phyloP scores from a whole-genome alignment of 176 grass and related monocot genomes.

The Oryza rufipogon region DNA sequence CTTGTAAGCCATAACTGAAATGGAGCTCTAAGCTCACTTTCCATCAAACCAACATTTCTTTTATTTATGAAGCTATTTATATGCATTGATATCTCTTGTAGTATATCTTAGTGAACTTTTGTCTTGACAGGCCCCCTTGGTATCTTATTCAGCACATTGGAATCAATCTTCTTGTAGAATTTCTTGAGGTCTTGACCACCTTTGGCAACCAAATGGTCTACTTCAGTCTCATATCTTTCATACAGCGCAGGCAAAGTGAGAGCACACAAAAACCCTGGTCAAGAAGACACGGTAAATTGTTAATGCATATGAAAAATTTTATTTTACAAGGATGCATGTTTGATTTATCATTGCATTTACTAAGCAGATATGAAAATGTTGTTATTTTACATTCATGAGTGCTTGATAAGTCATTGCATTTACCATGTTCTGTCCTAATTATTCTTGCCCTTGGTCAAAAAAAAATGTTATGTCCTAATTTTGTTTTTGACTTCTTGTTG shows the following conservation, averaged over 20 bases:
- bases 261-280: constrained; percentile 63
- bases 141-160: constrained; percentile 83
- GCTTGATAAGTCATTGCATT: background rate
- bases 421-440: background rate
- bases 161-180: constrained; percentile 75
- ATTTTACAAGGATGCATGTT: background rate
- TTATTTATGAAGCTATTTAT: background rate
- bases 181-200: constrained; percentile 67
- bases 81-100: background rate
- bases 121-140: constrained; percentile 78
- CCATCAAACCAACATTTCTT: background rate
- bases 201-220: constrained; percentile 61
- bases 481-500: background rate
- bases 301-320: background rate
- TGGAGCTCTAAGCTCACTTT: background rate
- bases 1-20: background rate
- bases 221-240: constrained; percentile 73
- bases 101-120: constrained; percentile 22
- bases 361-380: background rate
- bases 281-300: background rate
- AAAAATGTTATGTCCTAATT: background rate
- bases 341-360: background rate
- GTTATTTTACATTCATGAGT: background rate
- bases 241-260: constrained; percentile 74
- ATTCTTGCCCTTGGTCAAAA: too few relatives aligned